Evolutionary conservation across 2,329 filamentous ascomycete species (phyloP).

Genomic region (Cladosporium sp.): DNA sequence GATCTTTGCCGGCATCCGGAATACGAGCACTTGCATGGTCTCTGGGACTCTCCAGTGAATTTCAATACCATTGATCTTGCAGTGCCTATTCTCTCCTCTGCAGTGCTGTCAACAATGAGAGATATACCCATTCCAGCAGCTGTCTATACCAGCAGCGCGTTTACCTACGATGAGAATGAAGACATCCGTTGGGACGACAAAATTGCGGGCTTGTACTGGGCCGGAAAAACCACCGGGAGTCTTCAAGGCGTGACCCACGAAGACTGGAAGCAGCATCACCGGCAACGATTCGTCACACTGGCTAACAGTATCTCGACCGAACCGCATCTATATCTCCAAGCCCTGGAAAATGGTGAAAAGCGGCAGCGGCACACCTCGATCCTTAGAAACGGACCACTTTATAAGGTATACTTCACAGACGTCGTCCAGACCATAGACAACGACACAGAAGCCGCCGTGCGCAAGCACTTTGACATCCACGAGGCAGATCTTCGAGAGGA

Average conservation of each 20-base stretch:
- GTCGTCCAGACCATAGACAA: not conserved
- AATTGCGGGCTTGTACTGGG: not conserved
- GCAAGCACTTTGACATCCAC: not conserved
- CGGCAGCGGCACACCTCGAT: not conserved
- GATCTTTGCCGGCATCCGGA: not conserved
- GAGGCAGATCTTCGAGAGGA: constrained; percentile 4
- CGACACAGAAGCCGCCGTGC: not conserved
- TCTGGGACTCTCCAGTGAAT: not conserved
- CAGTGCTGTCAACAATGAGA: not conserved
- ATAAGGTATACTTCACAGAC: not conserved
- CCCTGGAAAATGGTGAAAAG: too few species aligned
- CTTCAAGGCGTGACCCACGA: not conserved
- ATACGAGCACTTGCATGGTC: not conserved
- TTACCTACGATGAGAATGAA: not conserved
- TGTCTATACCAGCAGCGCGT: not conserved
- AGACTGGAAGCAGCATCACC: not conserved
- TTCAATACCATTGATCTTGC: not conserved
- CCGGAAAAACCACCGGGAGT: not conserved
- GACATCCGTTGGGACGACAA: not conserved
- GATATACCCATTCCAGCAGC: not conserved
- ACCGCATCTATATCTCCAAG: not conserved
- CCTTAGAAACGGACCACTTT: not conserved
- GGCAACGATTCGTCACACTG: not conserved
- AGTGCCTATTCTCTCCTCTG: not conserved
- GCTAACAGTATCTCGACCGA: not conserved